phyloP scores from a whole-genome alignment of 176 grass and related monocot genomes.

The Saccharum officinarum region DNA sequence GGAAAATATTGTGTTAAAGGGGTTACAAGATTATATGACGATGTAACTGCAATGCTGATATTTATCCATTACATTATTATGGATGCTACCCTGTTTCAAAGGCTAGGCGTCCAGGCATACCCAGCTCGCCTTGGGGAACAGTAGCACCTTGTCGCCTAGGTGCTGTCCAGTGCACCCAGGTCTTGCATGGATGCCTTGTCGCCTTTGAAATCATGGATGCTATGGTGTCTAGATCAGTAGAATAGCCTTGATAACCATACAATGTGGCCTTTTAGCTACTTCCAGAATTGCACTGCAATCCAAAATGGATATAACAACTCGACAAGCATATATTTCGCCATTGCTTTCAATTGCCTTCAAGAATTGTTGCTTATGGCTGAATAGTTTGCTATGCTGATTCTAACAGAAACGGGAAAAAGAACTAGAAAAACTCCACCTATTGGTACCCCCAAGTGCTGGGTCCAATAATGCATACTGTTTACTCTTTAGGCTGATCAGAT shows the following conservation, averaged over 20 bases:
- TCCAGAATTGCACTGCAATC: not conserved
- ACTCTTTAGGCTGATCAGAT: slow-evolving; percentile 40
- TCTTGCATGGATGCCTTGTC: not conserved
- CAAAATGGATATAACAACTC: not conserved
- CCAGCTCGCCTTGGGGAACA: not conserved
- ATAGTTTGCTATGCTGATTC: slow-evolving; percentile 19
- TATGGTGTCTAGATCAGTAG: slow-evolving; percentile 26
- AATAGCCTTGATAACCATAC: not conserved
- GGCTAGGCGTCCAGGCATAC: not conserved
- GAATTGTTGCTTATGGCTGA: not conserved
- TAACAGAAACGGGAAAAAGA: not conserved
- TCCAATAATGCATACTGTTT: not conserved
- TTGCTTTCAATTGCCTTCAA: slow-evolving; percentile 2
- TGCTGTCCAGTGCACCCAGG: not conserved
- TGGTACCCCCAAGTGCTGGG: not conserved
- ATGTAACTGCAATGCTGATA: not conserved
- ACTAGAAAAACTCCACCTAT: slow-evolving; percentile 11
- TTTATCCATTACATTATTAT: not conserved
- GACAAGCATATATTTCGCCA: not conserved
- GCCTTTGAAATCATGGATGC: not conserved
- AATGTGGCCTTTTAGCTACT: not conserved
- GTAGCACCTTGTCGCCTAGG: not conserved
- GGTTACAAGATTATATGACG: not conserved
- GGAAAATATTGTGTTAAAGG: not conserved
- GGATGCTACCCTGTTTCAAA: not conserved